Evolutionary conservation across 2,329 filamentous ascomycete genomes (phyloP).

Genomic region (Colletotrichum sp.): DNA sequence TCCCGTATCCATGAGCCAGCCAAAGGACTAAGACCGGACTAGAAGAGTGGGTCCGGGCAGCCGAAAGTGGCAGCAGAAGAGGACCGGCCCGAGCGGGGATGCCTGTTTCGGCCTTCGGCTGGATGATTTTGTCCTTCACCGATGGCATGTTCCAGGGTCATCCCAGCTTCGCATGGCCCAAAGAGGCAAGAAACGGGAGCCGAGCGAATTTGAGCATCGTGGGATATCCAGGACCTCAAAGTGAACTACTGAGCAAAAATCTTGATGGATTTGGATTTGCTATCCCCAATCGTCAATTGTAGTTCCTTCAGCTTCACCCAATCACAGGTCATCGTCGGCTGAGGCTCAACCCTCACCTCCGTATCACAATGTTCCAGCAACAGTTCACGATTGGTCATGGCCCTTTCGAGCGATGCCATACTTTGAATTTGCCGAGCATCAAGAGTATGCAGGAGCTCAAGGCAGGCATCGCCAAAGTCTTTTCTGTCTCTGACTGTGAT

Average conservation of each 20-base stretch:
- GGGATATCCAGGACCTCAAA: background rate
- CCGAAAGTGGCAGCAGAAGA: background rate
- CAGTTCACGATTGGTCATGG: background rate
- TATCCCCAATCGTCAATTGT: background rate
- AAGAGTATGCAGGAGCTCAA: conserved; percentile 6
- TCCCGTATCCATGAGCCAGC: background rate
- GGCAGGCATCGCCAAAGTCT: background rate
- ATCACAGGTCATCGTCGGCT: accelerated
- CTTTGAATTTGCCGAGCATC: background rate
- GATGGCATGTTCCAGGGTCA: background rate
- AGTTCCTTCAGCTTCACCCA: background rate
- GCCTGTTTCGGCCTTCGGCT: background rate
- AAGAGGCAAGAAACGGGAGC: background rate
- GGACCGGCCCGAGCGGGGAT: background rate
- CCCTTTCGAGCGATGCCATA: background rate
- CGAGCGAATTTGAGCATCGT: background rate
- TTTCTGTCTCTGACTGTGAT: background rate
- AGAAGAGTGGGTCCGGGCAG: background rate
- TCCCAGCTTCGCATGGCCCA: background rate
- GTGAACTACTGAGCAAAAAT: too few relatives aligned
- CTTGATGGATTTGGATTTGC: accelerated
- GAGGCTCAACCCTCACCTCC: background rate
- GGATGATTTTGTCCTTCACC: background rate
- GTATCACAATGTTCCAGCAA: background rate
- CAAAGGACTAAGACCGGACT: background rate